Evolutionary conservation across 1,139 yeast genomes (phyloP).

Genomic region (Pichia sp.): DNA sequence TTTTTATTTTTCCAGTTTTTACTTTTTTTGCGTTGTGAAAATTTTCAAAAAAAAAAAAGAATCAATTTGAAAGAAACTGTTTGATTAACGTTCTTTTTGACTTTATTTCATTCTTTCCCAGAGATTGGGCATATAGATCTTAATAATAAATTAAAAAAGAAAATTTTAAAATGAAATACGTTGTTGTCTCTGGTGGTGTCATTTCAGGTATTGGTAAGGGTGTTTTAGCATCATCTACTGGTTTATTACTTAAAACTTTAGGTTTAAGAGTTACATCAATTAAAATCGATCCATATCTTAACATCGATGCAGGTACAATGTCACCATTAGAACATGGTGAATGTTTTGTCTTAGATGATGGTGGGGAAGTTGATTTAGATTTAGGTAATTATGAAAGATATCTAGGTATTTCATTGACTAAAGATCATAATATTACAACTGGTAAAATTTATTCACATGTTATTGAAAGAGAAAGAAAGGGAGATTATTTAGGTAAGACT

Average conservation of each 20-base stretch:
- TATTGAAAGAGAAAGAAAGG: constrained; percentile 90
- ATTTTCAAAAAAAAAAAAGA: too few relatives aligned
- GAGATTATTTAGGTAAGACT: constrained; percentile 98
- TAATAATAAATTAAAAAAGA: not conserved
- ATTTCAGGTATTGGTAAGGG: constrained; percentile 99
- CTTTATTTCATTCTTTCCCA: constrained; percentile 13
- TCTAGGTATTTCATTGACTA: constrained; percentile 84
- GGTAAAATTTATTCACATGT: constrained; percentile 95
- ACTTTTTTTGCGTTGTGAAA: not conserved
- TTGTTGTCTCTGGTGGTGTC: constrained; percentile 98
- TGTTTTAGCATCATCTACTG: constrained; percentile 94
- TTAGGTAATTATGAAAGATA: constrained; percentile 97
- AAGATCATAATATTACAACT: constrained; percentile 93
- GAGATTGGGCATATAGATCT: not conserved
- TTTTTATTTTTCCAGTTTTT: not conserved
- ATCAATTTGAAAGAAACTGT: too few relatives aligned
- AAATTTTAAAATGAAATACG: constrained; percentile 87
- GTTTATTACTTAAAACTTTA: constrained; percentile 84
- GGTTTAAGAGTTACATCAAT: constrained; percentile 95
- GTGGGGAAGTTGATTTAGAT: constrained; percentile 98
- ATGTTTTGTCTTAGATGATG: constrained; percentile 94
- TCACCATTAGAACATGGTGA: constrained; percentile 99
- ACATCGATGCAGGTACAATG: constrained; percentile 99
- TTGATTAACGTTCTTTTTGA: constrained; percentile 3
- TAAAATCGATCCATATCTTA: constrained; percentile 98